Evolutionary conservation across 768 basidiomycete species (phyloP), one percentile per base, ranked within the genome.

Genomic region (Leccinellum albellum): DNA sequence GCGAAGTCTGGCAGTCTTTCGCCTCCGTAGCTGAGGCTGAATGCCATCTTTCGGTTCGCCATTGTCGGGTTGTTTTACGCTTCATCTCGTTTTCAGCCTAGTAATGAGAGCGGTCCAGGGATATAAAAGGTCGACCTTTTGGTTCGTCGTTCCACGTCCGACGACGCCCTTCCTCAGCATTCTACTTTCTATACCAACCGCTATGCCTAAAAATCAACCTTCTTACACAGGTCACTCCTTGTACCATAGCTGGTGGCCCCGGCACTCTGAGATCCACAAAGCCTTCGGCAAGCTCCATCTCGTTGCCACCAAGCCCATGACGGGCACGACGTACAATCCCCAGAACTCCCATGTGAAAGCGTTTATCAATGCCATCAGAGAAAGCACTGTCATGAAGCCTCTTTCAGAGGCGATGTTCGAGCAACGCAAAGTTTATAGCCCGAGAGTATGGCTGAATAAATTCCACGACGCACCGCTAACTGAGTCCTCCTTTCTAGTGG

Each of bases 171-270:
- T 21, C n/a, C 20, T 42, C 12, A 20, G n/a, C 10, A 13, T 21
- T 21, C 42, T 20, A 3, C 42, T 21, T 42, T 42, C 45, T 37
- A 37, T 37, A 17, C 35, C 35, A 37, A 37, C 8, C 23, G 42
- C 29, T 6, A 50, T 57, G 57, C 2, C 35, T n/a, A n/a, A n/a
- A n/a, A n/a, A n/a, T n/a, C 35, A 37, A 1, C 8, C 24, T 31
- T 28, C 28, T 12, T 9, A 35, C 21, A 0, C 9, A 6, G 1
- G 17, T 9, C 46, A 20, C 10, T 26, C 54, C 49, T 8, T 24
- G 15, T 48, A 56, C 31, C 12, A 49, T 17, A 47, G 57, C 6
- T 55, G 55, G 54, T 28, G 44, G 8, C 57, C 57, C 8, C 2
- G 14, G 4, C 13, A 49, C 29, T 12, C 29, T 4, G 31, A 42